phyloP scores from a whole-genome alignment of 2,329 filamentous ascomycete species.

The Stemphylium lycopersici region DNA sequence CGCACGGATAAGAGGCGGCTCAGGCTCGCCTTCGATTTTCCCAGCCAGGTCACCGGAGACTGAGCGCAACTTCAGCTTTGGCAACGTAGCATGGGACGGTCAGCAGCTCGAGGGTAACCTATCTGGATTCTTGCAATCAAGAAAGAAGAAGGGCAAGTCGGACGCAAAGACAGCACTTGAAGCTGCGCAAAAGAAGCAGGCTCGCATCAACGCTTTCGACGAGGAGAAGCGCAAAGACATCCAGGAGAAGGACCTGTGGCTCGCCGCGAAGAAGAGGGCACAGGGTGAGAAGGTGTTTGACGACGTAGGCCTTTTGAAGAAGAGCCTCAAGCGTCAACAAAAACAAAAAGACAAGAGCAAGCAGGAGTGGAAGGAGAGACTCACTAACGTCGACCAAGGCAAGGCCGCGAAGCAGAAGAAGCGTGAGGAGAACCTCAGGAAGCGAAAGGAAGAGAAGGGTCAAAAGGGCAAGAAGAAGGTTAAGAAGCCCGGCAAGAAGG shows the following conservation, averaged over 20 bases:
- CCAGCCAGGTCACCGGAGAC: conserved; percentile 55
- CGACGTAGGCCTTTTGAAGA: conserved; percentile 82
- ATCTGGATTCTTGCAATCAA: conserved; percentile 65
- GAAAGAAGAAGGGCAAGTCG: conserved; percentile 80
- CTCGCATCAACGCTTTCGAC: conserved; percentile 76
- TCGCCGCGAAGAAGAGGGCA: conserved; percentile 85
- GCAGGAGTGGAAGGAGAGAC: conserved; percentile 71
- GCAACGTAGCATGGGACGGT: conserved; percentile 91
- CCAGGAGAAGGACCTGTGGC: conserved; percentile 91
- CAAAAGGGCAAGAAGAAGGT: conserved; percentile 67
- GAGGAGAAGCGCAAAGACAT: conserved; percentile 83
- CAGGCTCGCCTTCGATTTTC: conserved; percentile 61
- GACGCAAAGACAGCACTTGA: conserved; percentile 87
- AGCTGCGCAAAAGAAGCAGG: conserved; percentile 84
- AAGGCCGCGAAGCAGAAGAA: conserved; percentile 58
- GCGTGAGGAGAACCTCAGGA: conserved; percentile 64
- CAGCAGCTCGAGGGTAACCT: conserved; percentile 76
- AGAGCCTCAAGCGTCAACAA: conserved; percentile 93
- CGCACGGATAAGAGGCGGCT: conserved; percentile 63
- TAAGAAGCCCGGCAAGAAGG: conserved; percentile 61
- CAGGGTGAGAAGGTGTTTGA: conserved; percentile 90
- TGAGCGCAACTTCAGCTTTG: conserved; percentile 81
- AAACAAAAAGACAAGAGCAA: conserved; percentile 88
- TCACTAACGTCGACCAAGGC: conserved; percentile 54
- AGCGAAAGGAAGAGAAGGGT: conserved; percentile 78